phyloP scores from a whole-genome alignment of 768 basidiomycete genomes.

The Lactifluus subvellereus region DNA sequence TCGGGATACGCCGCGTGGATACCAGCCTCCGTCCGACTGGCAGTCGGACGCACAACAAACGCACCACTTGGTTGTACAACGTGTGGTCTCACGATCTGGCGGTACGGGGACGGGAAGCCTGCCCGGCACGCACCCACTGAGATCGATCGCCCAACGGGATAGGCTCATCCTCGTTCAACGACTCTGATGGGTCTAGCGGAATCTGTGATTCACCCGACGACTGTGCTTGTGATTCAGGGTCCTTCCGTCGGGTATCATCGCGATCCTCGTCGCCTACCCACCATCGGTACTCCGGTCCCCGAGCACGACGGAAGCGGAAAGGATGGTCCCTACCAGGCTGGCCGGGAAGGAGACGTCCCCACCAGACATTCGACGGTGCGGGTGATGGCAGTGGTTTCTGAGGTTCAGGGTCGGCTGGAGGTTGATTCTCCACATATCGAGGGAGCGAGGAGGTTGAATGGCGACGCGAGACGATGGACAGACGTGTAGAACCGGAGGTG shows the following conservation, averaged over 20 bases:
- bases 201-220: neutral
- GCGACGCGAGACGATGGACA: constrained; percentile 24
- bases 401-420: neutral
- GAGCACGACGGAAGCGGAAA: constrained; percentile 11
- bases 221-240: constrained; percentile 3
- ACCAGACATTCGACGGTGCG: constrained; percentile 3
- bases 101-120: neutral
- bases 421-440: constrained; percentile 12
- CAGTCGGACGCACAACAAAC: neutral
- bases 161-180: constrained; percentile 47
- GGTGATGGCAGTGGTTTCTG: constrained; percentile 11
- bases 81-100: neutral
- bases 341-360: constrained; percentile 16
- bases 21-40: neutral
- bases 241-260: neutral
- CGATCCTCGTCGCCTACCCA: neutral
- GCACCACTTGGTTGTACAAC: neutral
- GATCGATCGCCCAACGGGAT: constrained; percentile 48
- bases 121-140: constrained; percentile 32
- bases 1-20: neutral
- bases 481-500: constrained; percentile 8
- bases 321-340: constrained; percentile 19
- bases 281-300: constrained; percentile 8
- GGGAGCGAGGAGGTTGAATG: constrained; percentile 18
- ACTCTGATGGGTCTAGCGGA: constrained; percentile 34